These are phyloP conservation scores for Phytophthora podocarpi DNA, from an alignment of 352 stramenopile species.

Conservation along the genomic window DNA sequence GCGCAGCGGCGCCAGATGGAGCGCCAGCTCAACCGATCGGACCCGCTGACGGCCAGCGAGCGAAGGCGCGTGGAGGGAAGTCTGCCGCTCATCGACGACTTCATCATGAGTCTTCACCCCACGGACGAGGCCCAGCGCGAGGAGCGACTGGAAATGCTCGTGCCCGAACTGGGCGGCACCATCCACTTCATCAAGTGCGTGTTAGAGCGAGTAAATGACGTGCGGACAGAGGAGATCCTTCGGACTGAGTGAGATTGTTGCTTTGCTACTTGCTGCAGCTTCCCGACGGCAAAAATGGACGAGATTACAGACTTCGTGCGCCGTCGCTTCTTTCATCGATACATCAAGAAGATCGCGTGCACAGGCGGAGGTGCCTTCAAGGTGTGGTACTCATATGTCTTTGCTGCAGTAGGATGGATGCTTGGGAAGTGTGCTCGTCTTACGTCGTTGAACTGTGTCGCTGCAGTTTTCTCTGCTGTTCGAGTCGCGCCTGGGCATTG, in stretches of 20 bases:
- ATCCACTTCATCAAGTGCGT: conserved; percentile 93
- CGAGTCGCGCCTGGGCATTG: conserved; percentile 91
- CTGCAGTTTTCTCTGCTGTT: conserved; percentile 77
- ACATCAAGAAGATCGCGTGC: conserved; percentile 89
- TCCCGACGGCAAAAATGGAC: conserved; percentile 74
- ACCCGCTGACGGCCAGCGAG: conserved; percentile 13
- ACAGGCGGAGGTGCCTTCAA: conserved; percentile 98
- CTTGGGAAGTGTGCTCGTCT: not conserved
- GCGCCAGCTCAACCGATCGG: conserved; percentile 26
- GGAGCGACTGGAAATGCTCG: conserved; percentile 65
- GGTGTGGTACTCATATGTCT: conserved; percentile 17
- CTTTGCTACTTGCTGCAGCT: conserved; percentile 41
- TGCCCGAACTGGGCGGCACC: conserved; percentile 86
- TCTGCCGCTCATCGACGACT: conserved; percentile 58
- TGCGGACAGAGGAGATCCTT: not conserved
- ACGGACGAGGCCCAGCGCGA: conserved; percentile 56
- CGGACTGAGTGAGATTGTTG: conserved; percentile 7
- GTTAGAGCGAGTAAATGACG: not conserved
- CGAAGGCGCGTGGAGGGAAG: conserved; percentile 44
- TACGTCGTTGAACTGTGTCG: not conserved
- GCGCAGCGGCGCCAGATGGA: conserved; percentile 38
- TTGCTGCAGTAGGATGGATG: not conserved
- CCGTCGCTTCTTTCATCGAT: conserved; percentile 87
- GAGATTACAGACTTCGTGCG: conserved; percentile 71
- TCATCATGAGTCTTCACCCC: conserved; percentile 50